Evolutionary conservation across 352 stramenopile genomes (phyloP), one percentile per base, ranked within the genome.

Genomic region (Globisporangium emineosum): DNA sequence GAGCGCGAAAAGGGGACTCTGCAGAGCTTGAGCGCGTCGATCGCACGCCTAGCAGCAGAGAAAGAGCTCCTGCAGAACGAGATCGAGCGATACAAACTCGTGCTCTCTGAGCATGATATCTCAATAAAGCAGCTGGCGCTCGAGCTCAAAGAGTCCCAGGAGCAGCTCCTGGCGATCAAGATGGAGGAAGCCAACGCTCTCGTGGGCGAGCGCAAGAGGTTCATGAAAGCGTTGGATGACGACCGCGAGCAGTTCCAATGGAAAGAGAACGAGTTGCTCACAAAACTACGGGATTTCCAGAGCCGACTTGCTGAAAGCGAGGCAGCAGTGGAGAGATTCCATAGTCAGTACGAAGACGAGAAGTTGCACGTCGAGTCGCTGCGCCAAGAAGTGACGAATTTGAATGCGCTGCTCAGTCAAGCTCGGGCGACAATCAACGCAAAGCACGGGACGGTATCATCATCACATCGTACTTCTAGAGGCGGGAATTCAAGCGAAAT

Each of bases 281-380:
- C 33, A 0, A 79, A 86, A 43, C 32, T 87, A 0, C 70, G 75
- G 5, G 82, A 91, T 1, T 37, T 87, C 3, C 74, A 86, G 33
- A 80, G 62, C 27, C 79, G 72, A 7, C 52, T 89, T 5, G 78
- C 65, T 0, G 81, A 90, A 57, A 75, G 69, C 23, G 82, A 94
- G 49, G 79, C 82, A 0, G 42, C 50, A 0, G 71, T 68, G 1
- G 75, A 89, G 29, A 90, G 87, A 30, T 91, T 78, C 42, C 78
- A 86, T 35, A 84, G 64, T 3, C 84, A 93, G 64, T 88, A 81
- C 45, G 86, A 94, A 56, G 86, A 93, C 54, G 86, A 94, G 60
- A 83, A 83, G 33, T 60, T 91, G 0, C 83, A 92, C 32, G 81
- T 90, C 0, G 78, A 88, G 51, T 77, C 82, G 1, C 55, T 93